These are phyloP conservation scores for Botrytis deweyae DNA, from an alignment of 2,329 filamentous ascomycete genomes.

Conservation along the genomic window DNA sequence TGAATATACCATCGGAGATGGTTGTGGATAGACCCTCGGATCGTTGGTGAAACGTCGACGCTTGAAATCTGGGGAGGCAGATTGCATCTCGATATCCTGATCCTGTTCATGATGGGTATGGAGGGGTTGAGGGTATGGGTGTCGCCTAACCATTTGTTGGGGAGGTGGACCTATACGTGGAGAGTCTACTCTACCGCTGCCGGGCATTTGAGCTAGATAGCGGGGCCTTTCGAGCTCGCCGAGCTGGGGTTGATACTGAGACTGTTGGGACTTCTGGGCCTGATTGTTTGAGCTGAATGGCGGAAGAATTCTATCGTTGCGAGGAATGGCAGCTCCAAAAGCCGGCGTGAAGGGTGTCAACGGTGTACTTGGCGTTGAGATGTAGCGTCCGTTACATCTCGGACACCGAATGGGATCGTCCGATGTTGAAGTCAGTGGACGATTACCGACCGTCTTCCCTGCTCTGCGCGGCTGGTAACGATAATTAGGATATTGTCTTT, in stretches of 20 bases:
- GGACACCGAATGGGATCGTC: conserved; percentile 60
- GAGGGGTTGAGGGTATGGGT: conserved; percentile 32
- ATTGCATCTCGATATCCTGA: conserved; percentile 44
- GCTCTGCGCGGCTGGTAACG: conserved; percentile 72
- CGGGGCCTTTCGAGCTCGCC: conserved; percentile 28
- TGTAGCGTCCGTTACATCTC: conserved; percentile 63
- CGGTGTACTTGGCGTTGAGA: conserved; percentile 39
- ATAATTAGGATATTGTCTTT: conserved; percentile 88
- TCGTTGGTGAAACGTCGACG: conserved; percentile 58
- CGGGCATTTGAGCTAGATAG: conserved; percentile 31
- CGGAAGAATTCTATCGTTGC: conserved; percentile 29
- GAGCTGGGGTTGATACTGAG: conserved; percentile 22
- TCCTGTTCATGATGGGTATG: conserved; percentile 38
- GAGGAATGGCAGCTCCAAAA: conserved; percentile 23
- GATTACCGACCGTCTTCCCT: conserved; percentile 33
- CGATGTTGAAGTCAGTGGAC: conserved; percentile 35
- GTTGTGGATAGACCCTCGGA: conserved; percentile 42
- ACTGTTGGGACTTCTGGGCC: neutral
- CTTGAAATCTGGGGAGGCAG: conserved; percentile 57
- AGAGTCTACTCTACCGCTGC: conserved; percentile 32
- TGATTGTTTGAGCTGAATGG: conserved; percentile 26
- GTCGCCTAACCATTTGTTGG: conserved; percentile 29
- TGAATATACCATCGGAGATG: conserved; percentile 41
- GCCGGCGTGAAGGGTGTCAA: conserved; percentile 36
- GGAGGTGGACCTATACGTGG: conserved; percentile 30